Conservation (phyloP, 805 yeast genomes). For the Spathaspora arborariae region DNA sequence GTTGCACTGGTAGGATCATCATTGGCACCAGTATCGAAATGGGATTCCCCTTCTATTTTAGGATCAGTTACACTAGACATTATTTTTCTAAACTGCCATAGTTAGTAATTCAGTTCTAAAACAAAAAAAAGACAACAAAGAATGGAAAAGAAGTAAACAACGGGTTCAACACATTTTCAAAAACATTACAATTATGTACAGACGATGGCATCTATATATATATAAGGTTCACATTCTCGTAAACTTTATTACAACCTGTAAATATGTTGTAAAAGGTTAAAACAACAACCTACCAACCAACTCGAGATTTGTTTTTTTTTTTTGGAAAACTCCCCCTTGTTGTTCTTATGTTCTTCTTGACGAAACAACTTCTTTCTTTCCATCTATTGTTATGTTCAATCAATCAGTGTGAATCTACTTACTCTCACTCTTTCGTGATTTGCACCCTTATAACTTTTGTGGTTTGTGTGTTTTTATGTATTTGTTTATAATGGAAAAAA, state of each 20-base stretch:
- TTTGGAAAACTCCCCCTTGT: background rate
- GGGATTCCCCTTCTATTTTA: conserved; percentile 29
- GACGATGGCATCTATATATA: too few relatives aligned
- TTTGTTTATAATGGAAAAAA: conserved; percentile 2
- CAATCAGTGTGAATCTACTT: background rate
- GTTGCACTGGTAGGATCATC: conserved; percentile 7
- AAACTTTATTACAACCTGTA: background rate
- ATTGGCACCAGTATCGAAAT: conserved; percentile 10
- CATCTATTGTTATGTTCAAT: background rate
- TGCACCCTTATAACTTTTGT: background rate
- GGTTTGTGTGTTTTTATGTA: background rate
- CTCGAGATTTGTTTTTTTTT: too few relatives aligned
- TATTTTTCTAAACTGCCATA: background rate
- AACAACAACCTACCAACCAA: background rate
- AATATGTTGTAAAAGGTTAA: background rate
- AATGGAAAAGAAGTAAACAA: background rate
- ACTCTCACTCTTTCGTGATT: background rate
- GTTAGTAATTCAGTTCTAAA: background rate
- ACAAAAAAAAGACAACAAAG: background rate
- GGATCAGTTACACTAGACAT: conserved; percentile 42
- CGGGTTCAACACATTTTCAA: background rate
- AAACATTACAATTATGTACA: too few relatives aligned
- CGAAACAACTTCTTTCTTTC: background rate
- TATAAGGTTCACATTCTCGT: background rate
- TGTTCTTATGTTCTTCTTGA: background rate